Evolutionary conservation across 805 yeast species (phyloP).

Genomic region (Pichia occidentalis): DNA sequence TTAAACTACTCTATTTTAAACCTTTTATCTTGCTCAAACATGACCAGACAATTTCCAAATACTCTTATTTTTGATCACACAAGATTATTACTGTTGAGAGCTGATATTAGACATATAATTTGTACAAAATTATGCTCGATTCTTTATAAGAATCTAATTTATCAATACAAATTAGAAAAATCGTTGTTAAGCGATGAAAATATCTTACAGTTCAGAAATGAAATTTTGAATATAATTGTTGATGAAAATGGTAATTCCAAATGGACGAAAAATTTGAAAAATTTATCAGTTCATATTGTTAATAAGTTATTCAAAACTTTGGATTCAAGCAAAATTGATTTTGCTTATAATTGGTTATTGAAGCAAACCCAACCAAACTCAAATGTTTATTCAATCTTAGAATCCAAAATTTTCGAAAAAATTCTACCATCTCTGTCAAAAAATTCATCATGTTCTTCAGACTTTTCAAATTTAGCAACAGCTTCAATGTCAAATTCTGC

Average conservation of each 20-base stretch:
- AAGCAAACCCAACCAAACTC: conserved; percentile 83
- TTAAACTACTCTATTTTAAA: conserved; percentile 51
- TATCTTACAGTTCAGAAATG: conserved; percentile 50
- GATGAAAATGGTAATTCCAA: conserved; percentile 83
- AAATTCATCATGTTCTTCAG: background rate
- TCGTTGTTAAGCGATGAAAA: conserved; percentile 30
- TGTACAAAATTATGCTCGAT: conserved; percentile 71
- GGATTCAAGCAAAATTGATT: conserved; percentile 42
- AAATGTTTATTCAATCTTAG: conserved; percentile 70
- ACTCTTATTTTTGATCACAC: conserved; percentile 81
- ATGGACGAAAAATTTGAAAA: conserved; percentile 79
- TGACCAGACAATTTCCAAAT: conserved; percentile 78
- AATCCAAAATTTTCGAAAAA: conserved; percentile 40
- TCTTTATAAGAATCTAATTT: conserved; percentile 61
- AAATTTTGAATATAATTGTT: conserved; percentile 70
- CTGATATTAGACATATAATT: conserved; percentile 80
- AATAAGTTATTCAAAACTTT: conserved; percentile 29
- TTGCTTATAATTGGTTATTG: conserved; percentile 71
- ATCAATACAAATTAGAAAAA: conserved; percentile 29
- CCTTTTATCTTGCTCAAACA: conserved; percentile 67
- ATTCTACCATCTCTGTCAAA: conserved; percentile 8
- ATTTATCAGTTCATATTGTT: conserved; percentile 63
- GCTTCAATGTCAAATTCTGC: too few species aligned
- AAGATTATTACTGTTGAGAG: conserved; percentile 66
- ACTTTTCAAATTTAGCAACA: too few species aligned